These are phyloP conservation scores for Chlorella sp. DNA, from an alignment of 139 green algal genomes.

Conservation along the genomic window DNA sequence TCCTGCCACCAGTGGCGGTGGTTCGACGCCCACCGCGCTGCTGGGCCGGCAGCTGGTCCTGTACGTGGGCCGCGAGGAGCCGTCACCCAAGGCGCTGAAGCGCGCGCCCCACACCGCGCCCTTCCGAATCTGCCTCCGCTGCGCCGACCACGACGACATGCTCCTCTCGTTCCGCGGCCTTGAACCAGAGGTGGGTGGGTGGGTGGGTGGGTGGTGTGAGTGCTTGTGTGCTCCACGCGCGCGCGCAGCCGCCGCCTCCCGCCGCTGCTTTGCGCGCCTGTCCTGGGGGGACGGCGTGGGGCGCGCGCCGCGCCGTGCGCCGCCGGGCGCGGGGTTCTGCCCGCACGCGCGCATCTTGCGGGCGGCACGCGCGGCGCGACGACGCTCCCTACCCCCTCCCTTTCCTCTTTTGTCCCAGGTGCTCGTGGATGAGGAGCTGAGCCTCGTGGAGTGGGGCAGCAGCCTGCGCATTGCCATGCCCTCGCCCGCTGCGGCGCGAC, in stretches of 20 bases:
- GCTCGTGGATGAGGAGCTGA: neutral
- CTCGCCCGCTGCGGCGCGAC: neutral
- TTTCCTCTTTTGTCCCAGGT: neutral
- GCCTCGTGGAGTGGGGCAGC: slow-evolving; percentile 9
- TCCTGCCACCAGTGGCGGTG: neutral
- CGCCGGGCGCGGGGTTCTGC: neutral
- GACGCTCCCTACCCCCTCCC: neutral
- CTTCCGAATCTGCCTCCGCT: slow-evolving; percentile 3
- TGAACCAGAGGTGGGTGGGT: too few relatives aligned
- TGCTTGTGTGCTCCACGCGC: too few relatives aligned
- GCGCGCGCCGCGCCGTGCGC: neutral
- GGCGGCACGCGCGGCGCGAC: neutral
- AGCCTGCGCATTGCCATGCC: slow-evolving; percentile 3
- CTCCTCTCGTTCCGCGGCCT: slow-evolving; percentile 15
- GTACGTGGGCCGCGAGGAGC: slow-evolving; percentile 5
- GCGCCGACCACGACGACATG: slow-evolving; percentile 1
- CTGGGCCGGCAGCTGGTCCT: neutral
- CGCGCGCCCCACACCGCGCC: neutral
- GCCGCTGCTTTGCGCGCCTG: too few relatives aligned
- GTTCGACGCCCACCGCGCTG: neutral
- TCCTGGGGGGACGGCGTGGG: neutral
- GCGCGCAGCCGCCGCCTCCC: too few relatives aligned
- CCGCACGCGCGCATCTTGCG: neutral
- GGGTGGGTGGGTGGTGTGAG: too few relatives aligned
- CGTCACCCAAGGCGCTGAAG: slow-evolving; percentile 11